phyloP scores from a whole-genome alignment of 768 basidiomycete genomes.

The Pulveroboletus sp. region DNA sequence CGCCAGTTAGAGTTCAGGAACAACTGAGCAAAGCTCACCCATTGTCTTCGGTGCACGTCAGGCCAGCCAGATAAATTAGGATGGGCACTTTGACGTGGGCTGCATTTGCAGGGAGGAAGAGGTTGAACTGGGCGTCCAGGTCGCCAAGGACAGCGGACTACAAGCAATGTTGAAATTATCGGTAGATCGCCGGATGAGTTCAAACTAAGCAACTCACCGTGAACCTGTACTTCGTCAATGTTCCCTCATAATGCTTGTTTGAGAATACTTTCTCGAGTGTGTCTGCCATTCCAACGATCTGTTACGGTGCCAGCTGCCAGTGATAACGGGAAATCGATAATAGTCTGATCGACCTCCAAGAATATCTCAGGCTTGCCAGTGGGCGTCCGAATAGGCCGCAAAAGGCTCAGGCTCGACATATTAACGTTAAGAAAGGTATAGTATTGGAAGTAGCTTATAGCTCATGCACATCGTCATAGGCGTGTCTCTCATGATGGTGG shows the following conservation, averaged over 20 bases:
- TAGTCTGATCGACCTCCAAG: no score
- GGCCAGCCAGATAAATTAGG: conserved; percentile 83
- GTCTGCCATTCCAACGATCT: conserved; percentile 9
- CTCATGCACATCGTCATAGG: no score
- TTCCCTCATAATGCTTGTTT: conserved; percentile 80
- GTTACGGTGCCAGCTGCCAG: no score
- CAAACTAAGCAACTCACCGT: conserved; percentile 43
- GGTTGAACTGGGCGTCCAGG: conserved; percentile 74
- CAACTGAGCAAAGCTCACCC: conserved; percentile 48
- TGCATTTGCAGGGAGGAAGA: conserved; percentile 77
- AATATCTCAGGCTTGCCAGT: no score
- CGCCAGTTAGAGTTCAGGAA: background rate
- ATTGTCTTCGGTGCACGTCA: conserved; percentile 92
- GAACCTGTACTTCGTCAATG: conserved; percentile 84
- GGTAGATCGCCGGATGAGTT: no score
- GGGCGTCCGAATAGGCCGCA: no score
- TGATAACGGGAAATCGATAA: no score
- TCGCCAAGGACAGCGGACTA: conserved; percentile 74
- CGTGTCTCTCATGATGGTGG: no score
- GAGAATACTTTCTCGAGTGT: conserved; percentile 67
- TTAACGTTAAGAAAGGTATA: no score
- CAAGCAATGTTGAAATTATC: no score
- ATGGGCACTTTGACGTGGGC: conserved; percentile 59
- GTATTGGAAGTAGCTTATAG: no score
- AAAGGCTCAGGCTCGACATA: no score